Conservation (phyloP, 305 asterid species). For the Ilex paraguariensis region DNA sequence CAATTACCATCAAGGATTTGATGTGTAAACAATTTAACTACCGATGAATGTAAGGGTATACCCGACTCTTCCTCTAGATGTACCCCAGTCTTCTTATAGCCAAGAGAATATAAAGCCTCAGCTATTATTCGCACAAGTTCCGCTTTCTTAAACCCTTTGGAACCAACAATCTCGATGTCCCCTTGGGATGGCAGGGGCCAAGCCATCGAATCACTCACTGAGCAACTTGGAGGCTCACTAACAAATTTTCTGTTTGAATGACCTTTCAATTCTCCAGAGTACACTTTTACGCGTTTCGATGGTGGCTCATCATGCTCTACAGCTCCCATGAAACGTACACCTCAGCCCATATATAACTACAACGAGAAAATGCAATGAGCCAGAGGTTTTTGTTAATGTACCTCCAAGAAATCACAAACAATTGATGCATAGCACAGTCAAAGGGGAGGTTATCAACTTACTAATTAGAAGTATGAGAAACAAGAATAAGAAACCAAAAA, state of each 20-base stretch:
- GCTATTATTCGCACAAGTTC: slow-evolving; percentile 77
- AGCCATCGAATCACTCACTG: slow-evolving; percentile 63
- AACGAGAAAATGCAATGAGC: slow-evolving; percentile 1
- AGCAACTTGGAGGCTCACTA: slow-evolving; percentile 53
- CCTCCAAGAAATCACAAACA: too few species aligned
- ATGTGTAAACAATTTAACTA: slow-evolving; percentile 54
- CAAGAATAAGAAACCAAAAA: too few species aligned
- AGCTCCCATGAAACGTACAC: slow-evolving; percentile 78
- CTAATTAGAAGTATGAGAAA: too few species aligned
- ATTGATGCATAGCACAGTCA: too few species aligned
- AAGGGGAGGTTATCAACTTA: too few species aligned
- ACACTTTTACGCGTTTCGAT: slow-evolving; percentile 77
- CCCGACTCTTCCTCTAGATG: slow-evolving; percentile 81
- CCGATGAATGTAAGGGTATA: slow-evolving; percentile 51
- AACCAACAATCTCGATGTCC: slow-evolving; percentile 71
- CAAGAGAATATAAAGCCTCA: slow-evolving; percentile 83
- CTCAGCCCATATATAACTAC: slow-evolving; percentile 66
- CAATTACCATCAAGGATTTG: slow-evolving; percentile 82
- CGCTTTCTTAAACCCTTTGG: slow-evolving; percentile 69
- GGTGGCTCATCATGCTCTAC: slow-evolving; percentile 75
- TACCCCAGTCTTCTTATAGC: slow-evolving; percentile 61
- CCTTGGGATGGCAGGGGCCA: slow-evolving; percentile 53
- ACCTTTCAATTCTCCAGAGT: slow-evolving; percentile 42
- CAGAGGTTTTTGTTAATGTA: too few species aligned
- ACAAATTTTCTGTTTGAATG: slow-evolving; percentile 40